Evolutionary conservation across 306 rosid genomes (phyloP), one percentile per base, ranked within the genome.

Genomic region (Vigna angularis): DNA sequence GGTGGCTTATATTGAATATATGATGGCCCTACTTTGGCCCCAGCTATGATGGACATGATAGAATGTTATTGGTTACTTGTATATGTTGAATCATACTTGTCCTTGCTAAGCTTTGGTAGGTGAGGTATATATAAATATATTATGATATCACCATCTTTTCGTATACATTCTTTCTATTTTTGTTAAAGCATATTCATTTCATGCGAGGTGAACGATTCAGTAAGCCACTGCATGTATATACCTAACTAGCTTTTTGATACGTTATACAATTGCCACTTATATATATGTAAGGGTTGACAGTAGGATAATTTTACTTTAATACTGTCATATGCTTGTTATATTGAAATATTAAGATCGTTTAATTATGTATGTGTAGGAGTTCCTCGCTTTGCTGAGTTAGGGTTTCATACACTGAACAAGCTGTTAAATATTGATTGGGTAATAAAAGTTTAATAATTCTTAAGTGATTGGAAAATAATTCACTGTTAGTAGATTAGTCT

Each of bases 21-120:
- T 38, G 74, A 79, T 76, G 85, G 75, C 34, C 88, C 67, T 44
- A 17, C 24, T 38, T 47, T 15, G 42, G 53, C 66, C 66, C 66
- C 72, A 62, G 13, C 22, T 13, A 59, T 20, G 79, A 81, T 69
- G 68, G 91, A 86, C 88, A 32, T 74, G 51, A 56, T 69, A 48
- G 56, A 76, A 51, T 82, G 75, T 57, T 14, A 61, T 49, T n/a
- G 65, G 57, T 64, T 15, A 65, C 28, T 85, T 66, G 56, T 18
- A 51, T 42, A 51, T 42, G 84, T 80, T 74, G 80, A 75, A 83
- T 80, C 84, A 82, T 28, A 47, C 53, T 62, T 45, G 49, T 75
- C 80, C 82, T 82, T 79, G 9, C 13, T 44, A 66, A 66, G 44
- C 24, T 57, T 51, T 24, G 83, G 71, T 83, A 18, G 84, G 86